Evolutionary conservation across 192 early-diverging fungal species (phyloP).

Genomic region (Helicostylum pulchrum): DNA sequence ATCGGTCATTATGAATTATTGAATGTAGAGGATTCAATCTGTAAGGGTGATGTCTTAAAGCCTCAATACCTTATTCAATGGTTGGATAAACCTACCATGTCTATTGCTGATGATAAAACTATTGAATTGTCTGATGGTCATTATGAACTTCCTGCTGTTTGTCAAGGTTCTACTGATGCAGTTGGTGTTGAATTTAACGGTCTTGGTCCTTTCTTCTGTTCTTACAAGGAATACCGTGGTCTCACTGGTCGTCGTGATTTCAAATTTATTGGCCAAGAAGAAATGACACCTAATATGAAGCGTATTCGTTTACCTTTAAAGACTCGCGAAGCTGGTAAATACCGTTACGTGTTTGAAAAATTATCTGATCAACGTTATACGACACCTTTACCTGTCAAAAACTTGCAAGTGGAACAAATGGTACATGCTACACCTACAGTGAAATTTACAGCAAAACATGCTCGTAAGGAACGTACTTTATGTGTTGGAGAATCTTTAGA

Average conservation of each 20-base stretch:
- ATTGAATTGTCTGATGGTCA: constrained; percentile 3
- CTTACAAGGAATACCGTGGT: constrained; percentile 19
- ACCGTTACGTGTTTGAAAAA: constrained; percentile 35
- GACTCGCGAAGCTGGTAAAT: constrained; percentile 30
- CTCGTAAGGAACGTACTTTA: constrained; percentile 10
- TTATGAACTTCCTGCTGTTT: constrained; percentile 34
- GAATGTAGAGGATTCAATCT: constrained; percentile 39
- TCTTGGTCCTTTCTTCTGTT: constrained; percentile 29
- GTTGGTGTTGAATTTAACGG: constrained; percentile 35
- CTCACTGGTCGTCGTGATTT: constrained; percentile 2
- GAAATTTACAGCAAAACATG: constrained; percentile 15
- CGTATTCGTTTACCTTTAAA: constrained; percentile 30
- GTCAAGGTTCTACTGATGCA: constrained; percentile 34
- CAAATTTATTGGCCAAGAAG: constrained; percentile 12
- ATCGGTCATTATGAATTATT: constrained; percentile 42
- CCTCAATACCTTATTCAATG: constrained; percentile 24
- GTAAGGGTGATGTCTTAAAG: constrained; percentile 35
- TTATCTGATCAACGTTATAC: constrained; percentile 41
- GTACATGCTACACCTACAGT: constrained; percentile 35
- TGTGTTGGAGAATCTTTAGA: constrained; percentile 38
- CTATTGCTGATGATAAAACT: constrained; percentile 25
- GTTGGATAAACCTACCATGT: constrained; percentile 27
- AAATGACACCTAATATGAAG: constrained; percentile 28
- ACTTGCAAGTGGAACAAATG: constrained; percentile 33
- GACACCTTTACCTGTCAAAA: constrained; percentile 6